These are phyloP conservation scores for Scedosporium apiospermum DNA, from an alignment of 2,329 filamentous ascomycete species.

Conservation along the genomic window DNA sequence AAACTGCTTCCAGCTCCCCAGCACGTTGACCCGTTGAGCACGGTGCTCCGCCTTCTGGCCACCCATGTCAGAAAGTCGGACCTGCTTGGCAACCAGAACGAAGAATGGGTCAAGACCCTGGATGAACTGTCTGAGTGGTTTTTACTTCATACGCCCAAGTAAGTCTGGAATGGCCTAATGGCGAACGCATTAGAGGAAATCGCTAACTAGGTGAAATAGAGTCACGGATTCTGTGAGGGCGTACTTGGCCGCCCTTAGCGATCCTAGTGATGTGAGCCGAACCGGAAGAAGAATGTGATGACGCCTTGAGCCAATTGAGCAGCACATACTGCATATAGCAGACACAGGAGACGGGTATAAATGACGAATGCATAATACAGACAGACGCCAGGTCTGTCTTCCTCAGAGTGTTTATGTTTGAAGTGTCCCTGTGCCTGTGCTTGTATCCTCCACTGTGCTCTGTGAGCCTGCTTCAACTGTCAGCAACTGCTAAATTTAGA, in stretches of 20 bases:
- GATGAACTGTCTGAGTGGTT: background rate
- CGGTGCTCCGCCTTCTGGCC: background rate
- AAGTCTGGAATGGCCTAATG: background rate
- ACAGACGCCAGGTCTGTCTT: too few species aligned
- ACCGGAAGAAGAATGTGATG: too few species aligned
- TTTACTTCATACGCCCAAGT: background rate
- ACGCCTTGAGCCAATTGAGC: too few species aligned
- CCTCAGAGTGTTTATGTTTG: too few species aligned
- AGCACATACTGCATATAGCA: too few species aligned
- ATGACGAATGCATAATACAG: too few species aligned
- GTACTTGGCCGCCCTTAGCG: background rate
- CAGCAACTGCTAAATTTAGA: too few species aligned
- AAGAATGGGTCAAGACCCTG: background rate
- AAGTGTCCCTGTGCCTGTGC: too few species aligned
- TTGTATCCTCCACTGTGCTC: too few species aligned
- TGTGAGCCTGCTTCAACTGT: too few species aligned
- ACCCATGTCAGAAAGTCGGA: background rate
- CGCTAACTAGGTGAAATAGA: background rate
- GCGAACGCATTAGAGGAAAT: too few species aligned
- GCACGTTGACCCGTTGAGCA: background rate
- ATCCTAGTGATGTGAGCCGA: background rate
- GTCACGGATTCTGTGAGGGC: background rate
- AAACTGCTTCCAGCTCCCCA: background rate
- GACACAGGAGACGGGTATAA: too few species aligned
- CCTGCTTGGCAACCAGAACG: background rate